These are phyloP conservation scores for Apostasia ramifera DNA, from an alignment of 106 monocot genomes.

Conservation along the genomic window DNA sequence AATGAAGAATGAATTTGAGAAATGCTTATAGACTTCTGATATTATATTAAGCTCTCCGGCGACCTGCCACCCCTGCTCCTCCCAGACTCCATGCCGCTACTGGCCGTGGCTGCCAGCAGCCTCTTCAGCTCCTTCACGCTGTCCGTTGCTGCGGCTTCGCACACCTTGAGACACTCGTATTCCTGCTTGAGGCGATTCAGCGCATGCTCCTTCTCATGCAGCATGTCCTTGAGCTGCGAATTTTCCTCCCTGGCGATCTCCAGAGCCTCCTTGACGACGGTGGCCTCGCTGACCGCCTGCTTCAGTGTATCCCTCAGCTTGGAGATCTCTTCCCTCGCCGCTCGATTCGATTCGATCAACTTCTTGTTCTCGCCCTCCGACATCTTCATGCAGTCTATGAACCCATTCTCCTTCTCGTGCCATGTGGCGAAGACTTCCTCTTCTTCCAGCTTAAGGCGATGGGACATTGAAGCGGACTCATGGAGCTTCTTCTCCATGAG, in stretches of 20 bases:
- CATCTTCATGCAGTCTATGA: slow-evolving; percentile 38
- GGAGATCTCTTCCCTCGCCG: slow-evolving; percentile 45
- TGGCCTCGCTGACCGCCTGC: slow-evolving; percentile 70
- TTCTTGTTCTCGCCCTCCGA: slow-evolving; percentile 33
- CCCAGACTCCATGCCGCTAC: neutral
- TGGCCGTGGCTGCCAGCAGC: slow-evolving; percentile 27
- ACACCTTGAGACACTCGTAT: slow-evolving; percentile 56
- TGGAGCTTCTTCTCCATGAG: slow-evolving; percentile 16
- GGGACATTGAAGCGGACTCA: slow-evolving; percentile 19
- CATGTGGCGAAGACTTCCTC: slow-evolving; percentile 44
- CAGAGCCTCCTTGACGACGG: slow-evolving; percentile 49
- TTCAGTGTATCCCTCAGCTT: slow-evolving; percentile 67
- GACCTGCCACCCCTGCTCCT: neutral
- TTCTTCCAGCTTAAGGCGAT: slow-evolving; percentile 28
- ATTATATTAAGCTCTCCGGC: neutral
- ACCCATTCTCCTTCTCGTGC: slow-evolving; percentile 47
- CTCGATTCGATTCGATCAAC: slow-evolving; percentile 31
- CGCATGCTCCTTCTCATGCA: slow-evolving; percentile 40
- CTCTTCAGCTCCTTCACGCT: slow-evolving; percentile 62
- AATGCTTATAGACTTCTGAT: too few relatives aligned
- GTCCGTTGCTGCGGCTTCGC: slow-evolving; percentile 56
- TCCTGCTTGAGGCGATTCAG: slow-evolving; percentile 47
- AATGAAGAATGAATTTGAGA: too few relatives aligned
- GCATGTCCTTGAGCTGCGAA: slow-evolving; percentile 36
- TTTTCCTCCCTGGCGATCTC: slow-evolving; percentile 69